Evolutionary conservation across 441 rosid species (phyloP).

Genomic region (Macaranga tanarius): DNA sequence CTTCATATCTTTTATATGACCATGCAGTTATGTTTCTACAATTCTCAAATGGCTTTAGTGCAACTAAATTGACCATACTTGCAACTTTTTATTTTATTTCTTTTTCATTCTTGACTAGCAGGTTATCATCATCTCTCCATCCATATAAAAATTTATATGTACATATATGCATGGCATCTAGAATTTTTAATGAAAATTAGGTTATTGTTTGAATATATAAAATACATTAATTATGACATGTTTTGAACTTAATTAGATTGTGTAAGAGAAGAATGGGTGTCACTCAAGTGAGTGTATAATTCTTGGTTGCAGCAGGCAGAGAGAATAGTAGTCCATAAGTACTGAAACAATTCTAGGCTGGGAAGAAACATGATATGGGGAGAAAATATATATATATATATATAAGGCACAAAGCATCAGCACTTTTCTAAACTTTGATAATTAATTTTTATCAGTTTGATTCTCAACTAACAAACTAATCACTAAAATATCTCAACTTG

Average conservation of each 20-base stretch:
- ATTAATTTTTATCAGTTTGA: no score
- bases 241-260: neutral
- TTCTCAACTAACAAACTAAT: no score
- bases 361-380: neutral
- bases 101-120: neutral
- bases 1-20: neutral
- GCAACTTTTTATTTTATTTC: no score
- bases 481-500: no score
- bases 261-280: neutral
- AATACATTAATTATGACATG: neutral
- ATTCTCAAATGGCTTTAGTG: neutral
- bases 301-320: neutral
- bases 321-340: neutral
- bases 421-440: no score
- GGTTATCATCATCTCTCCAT: neutral
- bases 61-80: neutral
- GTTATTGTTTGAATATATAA: neutral
- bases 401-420: no score
- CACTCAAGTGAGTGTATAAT: neutral
- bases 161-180: neutral
- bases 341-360: neutral
- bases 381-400: neutral
- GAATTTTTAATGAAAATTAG: neutral
- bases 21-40: slow-evolving; percentile 9
- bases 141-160: neutral